phyloP scores from a whole-genome alignment of 2,329 filamentous ascomycete species.

The Aspergillus sergii region DNA sequence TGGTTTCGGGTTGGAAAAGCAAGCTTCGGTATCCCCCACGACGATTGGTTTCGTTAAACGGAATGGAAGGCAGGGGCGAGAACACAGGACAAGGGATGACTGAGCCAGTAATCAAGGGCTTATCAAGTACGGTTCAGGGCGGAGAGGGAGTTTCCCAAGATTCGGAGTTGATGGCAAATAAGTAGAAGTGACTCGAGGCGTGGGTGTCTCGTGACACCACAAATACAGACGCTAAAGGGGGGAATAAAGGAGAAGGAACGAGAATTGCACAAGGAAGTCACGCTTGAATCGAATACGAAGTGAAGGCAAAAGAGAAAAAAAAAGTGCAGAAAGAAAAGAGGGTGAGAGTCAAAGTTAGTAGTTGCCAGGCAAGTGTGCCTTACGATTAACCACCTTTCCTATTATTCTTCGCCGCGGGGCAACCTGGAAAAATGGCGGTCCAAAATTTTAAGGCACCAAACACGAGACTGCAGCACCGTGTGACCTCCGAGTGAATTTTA shows the following conservation, averaged over 20 bases:
- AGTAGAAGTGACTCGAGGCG: not conserved
- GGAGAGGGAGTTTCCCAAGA: not conserved
- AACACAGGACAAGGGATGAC: not conserved
- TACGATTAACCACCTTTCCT: not conserved
- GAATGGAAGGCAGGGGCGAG: too few relatives aligned
- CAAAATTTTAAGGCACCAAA: not conserved
- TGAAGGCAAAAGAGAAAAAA: not conserved
- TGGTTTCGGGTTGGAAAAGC: too few relatives aligned
- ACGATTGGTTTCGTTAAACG: not conserved
- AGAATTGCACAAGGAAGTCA: not conserved
- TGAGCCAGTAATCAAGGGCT: not conserved
- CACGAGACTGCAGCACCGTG: not conserved
- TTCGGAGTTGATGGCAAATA: slow-evolving; percentile 1
- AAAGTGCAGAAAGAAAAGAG: not conserved
- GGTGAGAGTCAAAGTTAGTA: not conserved
- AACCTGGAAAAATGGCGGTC: not conserved
- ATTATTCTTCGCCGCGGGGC: not conserved
- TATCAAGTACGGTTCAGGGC: not conserved
- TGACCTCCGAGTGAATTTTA: not conserved
- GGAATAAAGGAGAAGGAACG: not conserved
- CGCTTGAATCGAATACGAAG: not conserved
- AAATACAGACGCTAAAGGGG: not conserved
- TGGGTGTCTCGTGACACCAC: not conserved
- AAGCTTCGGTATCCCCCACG: too few relatives aligned
- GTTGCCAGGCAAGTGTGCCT: slow-evolving; percentile 1